These are phyloP conservation scores for Colletotrichum sp. DNA, from an alignment of 2,329 filamentous ascomycete genomes.

Conservation along the genomic window DNA sequence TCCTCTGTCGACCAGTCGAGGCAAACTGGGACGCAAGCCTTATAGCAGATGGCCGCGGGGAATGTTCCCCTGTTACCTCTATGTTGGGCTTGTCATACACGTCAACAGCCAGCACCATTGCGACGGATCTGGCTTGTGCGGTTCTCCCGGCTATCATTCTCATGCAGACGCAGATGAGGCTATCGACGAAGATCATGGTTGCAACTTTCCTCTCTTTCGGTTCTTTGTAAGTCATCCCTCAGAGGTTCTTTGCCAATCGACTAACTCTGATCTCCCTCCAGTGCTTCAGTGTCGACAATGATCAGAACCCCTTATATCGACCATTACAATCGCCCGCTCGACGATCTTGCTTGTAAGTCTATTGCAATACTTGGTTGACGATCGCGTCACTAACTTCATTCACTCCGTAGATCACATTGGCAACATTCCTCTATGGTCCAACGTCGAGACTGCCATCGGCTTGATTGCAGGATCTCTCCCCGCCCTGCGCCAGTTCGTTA, in stretches of 20 bases:
- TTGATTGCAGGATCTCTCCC: slow-evolving; percentile 23
- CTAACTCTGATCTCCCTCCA: background rate
- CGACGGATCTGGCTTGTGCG: slow-evolving; percentile 34
- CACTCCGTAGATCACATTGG: slow-evolving; percentile 23
- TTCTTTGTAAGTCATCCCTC: slow-evolving; percentile 23
- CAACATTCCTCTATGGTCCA: slow-evolving; percentile 23
- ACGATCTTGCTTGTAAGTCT: slow-evolving; percentile 23
- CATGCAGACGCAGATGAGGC: slow-evolving; percentile 35
- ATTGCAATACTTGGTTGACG: fast-evolving
- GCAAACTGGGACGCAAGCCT: slow-evolving; percentile 31
- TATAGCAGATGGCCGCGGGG: slow-evolving; percentile 25
- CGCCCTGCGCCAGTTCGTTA: slow-evolving; percentile 15
- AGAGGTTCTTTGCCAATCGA: fast-evolving
- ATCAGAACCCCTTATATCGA: slow-evolving; percentile 26
- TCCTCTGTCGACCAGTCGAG: slow-evolving; percentile 24
- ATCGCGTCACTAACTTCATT: background rate
- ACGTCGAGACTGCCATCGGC: slow-evolving; percentile 24
- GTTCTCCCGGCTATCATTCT: slow-evolving; percentile 35
- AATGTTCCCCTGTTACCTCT: slow-evolving; percentile 20
- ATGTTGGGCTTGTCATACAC: slow-evolving; percentile 30
- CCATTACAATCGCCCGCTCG: slow-evolving; percentile 20
- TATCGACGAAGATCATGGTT: slow-evolving; percentile 22
- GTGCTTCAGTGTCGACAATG: slow-evolving; percentile 26
- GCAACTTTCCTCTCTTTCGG: slow-evolving; percentile 23
- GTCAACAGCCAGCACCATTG: slow-evolving; percentile 34